Percentiles rank a stretch among this genome's conserved stretches.
Evolutionary conservation across 768 basidiomycete genomes (phyloP).

Genomic region (Leccinum obscurum): DNA sequence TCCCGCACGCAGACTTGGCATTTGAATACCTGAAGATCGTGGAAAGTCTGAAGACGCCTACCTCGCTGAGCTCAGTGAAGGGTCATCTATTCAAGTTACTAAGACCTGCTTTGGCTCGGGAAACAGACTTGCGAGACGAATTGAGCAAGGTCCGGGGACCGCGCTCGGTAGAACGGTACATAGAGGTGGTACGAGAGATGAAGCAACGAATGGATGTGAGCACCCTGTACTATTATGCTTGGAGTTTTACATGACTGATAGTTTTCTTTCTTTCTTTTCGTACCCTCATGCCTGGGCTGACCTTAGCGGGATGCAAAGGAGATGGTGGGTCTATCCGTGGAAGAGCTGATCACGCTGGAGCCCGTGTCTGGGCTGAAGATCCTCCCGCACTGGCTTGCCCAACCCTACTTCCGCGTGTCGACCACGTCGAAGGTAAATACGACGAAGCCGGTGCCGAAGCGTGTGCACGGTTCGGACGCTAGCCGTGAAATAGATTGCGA

Average conservation of each 20-base stretch:
- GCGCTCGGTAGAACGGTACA: conserved; percentile 37
- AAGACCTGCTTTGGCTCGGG: conserved; percentile 66
- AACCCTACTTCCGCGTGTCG: conserved; percentile 56
- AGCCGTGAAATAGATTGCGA: not conserved
- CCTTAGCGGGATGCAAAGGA: conserved; percentile 49
- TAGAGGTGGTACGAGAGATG: conserved; percentile 59
- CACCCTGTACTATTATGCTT: conserved; percentile 6
- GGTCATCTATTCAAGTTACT: conserved; percentile 93
- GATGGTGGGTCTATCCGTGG: conserved; percentile 25
- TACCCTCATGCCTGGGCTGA: not conserved
- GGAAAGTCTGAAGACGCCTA: conserved; percentile 56
- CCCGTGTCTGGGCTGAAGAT: conserved; percentile 48
- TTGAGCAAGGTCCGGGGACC: conserved; percentile 53
- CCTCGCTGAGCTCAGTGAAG: conserved; percentile 75
- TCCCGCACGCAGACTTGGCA: conserved; percentile 65
- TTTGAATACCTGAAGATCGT: conserved; percentile 88
- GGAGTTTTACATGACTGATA: not conserved
- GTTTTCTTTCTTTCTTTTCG: not conserved
- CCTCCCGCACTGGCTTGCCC: conserved; percentile 70
- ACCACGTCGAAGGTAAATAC: not conserved
- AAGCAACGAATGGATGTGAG: conserved; percentile 57
- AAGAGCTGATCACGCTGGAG: conserved; percentile 44
- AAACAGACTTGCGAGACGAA: conserved; percentile 71
- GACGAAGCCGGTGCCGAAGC: conserved; percentile 9
- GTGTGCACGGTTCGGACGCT: not conserved